Base-by-base conservation (phyloP, 139 green algal species). In the Chlamydomonas sp. region DNA sequence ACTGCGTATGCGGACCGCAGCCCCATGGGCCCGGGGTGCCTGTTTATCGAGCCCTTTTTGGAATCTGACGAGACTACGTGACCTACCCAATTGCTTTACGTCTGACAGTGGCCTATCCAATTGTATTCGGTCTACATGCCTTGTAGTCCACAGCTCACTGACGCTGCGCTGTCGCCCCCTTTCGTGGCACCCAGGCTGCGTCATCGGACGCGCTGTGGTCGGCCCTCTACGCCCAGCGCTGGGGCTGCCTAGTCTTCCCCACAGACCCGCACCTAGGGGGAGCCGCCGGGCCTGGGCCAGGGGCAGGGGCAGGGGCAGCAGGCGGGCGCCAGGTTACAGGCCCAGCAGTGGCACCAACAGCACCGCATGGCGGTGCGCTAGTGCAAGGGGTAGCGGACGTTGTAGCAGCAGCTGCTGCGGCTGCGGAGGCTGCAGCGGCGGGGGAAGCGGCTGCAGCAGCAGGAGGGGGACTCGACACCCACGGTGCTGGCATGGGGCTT, bases 181-280 rank as follows among this genome's bases (percentile, higher is more conserved):
- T 20, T 20, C 9, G 6, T 4, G 7, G 3, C 59, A 2, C 6
- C 2, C 87, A 80, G 63, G 91, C 91, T 15, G 79, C 91, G 9
- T 62, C 77, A 63, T 85, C 83, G 58, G 83, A 94, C 1, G 60
- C 57, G 9, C 49, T 94, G 5, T 93, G 91, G 87, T 16, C 58
- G 58, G 20, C 69, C 60, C 80, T 94, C 62, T 93, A 89, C 79
- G 12, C 57, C 2, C 18, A 60, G 3, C 88, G 85, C 31, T 93
- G 91, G 91, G 89, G 89, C 59, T 12, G 10, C 16, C 64, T 86
- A 8, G 58, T 89, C 10, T 93, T 93, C 62, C 91, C 91, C 6
- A 86, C 72, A 5, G 89, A 92, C 63, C 83, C 87, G 1, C 63
- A 87, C 6, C 74, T 87, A 20, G 79, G 14, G 57, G 69, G 57